Evolutionary conservation across 768 basidiomycete species (phyloP), one percentile per base, ranked within the genome.

Genomic region (Boletus insuetus): DNA sequence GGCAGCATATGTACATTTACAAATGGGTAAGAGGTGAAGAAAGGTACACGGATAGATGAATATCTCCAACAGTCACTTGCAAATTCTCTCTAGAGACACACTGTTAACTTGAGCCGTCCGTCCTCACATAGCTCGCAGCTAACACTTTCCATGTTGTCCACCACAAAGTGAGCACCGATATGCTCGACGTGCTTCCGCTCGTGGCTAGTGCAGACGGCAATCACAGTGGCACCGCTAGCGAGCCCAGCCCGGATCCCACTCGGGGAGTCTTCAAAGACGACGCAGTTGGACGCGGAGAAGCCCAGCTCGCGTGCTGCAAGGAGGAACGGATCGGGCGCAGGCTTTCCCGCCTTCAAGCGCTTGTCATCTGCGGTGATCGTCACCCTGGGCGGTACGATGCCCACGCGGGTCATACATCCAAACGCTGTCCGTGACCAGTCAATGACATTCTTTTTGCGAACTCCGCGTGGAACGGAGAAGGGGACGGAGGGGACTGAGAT

Each of bases 301-400:
- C 83, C 82, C 47, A 84, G 78, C 62, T 81, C 80, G 59, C 78
- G 67, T 10, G 83, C 83, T 12, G 83, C 83, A 49, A 84, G 83
- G 57, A 84, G 74, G 76, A 84, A 84, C 2, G 82, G 83, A 64
- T 84, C 83, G 9, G 82, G 82, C 0, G 82, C 81, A 29, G 83
- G 83, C 68, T 84, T 84, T 22, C 83, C 83, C 0, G 81, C 80
- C 65, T 85, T 83, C 60, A 89, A 77, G 34, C 86, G 83, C 61
- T 84, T 82, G 75, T 89, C 86, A 66, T 89, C 87, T 40, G 85
- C 87, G 26, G 87, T 89, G 69, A 89, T 85, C 29, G 86, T 88
- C 39, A 88, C 80, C 44, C 74, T 69, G 22, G 87, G 87, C 9
- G 85, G 83, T 2, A 74, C 75, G 69, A 89, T 88, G 13, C 85